phyloP scores from a whole-genome alignment of 2,329 filamentous ascomycete genomes.

The Diaporthe vaccinii region DNA sequence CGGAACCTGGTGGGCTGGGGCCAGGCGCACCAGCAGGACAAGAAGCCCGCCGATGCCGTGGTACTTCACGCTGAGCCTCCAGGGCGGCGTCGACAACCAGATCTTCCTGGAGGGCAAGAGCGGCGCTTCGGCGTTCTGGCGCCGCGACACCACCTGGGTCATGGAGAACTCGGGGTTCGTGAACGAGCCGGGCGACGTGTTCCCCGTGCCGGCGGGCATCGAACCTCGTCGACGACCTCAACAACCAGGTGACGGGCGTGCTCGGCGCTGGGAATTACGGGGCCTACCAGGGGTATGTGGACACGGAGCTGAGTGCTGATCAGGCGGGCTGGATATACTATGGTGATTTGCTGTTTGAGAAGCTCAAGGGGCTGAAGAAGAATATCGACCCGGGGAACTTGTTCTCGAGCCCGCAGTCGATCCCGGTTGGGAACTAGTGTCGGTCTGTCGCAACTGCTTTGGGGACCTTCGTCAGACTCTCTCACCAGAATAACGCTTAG shows the following conservation, averaged over 20 bases:
- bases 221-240: conserved; percentile 44
- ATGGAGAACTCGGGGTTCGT: conserved; percentile 45
- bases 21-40: conserved; percentile 39
- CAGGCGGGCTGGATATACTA: conserved; percentile 49
- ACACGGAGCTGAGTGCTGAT: conserved; percentile 44
- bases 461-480: background rate
- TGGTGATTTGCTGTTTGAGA: conserved; percentile 45
- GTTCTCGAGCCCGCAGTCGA: conserved; percentile 48
- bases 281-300: conserved; percentile 51
- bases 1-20: conserved; percentile 45
- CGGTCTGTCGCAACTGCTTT: background rate
- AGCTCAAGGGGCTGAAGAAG: conserved; percentile 52
- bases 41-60: conserved; percentile 44
- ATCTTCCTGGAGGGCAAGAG: conserved; percentile 43
- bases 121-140: conserved; percentile 45
- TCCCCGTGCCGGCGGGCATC: conserved; percentile 41
- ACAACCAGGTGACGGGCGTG: conserved; percentile 43
- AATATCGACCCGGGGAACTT: conserved; percentile 48
- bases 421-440: conserved; percentile 38
- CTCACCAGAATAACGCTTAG: no score
- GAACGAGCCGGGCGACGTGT: conserved; percentile 17
- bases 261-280: conserved; percentile 42
- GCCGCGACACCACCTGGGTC: conserved; percentile 47
- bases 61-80: conserved; percentile 49
- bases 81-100: conserved; percentile 47